A percentile compares a stretch with the other conserved stretches of the same genome.
These are phyloP conservation scores for Aspergillus udagawae DNA, from an alignment of 2,329 filamentous ascomycete species.

Conservation along the genomic window DNA sequence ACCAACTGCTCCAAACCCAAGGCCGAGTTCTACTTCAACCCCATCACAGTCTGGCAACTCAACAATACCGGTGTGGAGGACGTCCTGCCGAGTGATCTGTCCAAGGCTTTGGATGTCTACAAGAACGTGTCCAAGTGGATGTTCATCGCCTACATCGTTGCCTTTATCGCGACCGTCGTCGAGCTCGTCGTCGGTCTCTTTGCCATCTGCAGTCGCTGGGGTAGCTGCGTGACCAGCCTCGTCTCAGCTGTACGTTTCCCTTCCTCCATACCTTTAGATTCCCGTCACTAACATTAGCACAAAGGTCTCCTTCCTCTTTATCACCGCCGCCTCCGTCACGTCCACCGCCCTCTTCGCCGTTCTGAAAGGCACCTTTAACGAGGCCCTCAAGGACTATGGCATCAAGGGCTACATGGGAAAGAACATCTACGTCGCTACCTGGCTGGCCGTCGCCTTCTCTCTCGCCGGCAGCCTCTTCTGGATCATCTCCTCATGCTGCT, in stretches of 20 bases:
- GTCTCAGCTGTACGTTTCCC: conserved; percentile 60
- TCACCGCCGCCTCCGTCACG: conserved; percentile 64
- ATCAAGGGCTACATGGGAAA: conserved; percentile 64
- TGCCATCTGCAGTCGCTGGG: conserved; percentile 75
- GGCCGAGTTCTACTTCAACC: conserved; percentile 72
- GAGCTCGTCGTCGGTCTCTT: conserved; percentile 77
- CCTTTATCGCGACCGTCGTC: conserved; percentile 63
- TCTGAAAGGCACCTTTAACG: conserved; percentile 65
- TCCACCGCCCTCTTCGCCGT: conserved; percentile 70
- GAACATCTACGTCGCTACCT: conserved; percentile 67
- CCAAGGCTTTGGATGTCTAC: conserved; percentile 68
- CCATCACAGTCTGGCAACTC: conserved; percentile 63
- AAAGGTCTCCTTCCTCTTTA: conserved; percentile 52
- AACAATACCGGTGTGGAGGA: conserved; percentile 54
- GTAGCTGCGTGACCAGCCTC: conserved; percentile 78
- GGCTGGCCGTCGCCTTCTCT: conserved; percentile 76
- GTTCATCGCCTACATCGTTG: conserved; percentile 73
- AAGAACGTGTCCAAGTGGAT: conserved; percentile 74
- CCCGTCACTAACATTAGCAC: conserved; percentile 5
- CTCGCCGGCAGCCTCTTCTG: conserved; percentile 80
- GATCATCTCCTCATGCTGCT: conserved; percentile 89
- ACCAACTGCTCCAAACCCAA: conserved; percentile 65
- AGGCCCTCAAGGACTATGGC: conserved; percentile 65
- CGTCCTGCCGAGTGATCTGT: conserved; percentile 64
- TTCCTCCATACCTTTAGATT: conserved; percentile 29